Evolutionary conservation across 2,329 filamentous ascomycete genomes (phyloP).

Genomic region (Blastomyces parvus): DNA sequence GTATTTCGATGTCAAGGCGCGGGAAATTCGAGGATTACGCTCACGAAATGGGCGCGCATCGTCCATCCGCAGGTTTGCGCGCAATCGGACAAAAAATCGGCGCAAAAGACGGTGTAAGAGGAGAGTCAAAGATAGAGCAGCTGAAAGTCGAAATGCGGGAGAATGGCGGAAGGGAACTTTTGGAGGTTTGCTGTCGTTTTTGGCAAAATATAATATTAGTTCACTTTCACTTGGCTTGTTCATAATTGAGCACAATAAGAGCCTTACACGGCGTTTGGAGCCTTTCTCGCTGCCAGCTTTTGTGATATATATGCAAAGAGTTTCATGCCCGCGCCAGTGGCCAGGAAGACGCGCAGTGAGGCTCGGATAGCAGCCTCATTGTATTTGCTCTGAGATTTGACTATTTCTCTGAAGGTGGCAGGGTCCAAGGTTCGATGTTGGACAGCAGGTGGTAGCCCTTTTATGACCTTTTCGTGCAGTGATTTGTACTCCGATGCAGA

Average conservation of each 20-base stretch:
- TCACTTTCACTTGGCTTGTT: neutral
- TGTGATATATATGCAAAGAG: conserved; percentile 45
- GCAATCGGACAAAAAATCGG: conserved; percentile 75
- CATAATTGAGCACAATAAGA: neutral
- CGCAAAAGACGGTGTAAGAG: conserved; percentile 82
- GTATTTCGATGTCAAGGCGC: conserved; percentile 68
- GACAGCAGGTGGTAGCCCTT: conserved; percentile 53
- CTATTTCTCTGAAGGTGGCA: conserved; percentile 43
- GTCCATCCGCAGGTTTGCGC: conserved; percentile 68
- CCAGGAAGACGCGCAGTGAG: conserved; percentile 60
- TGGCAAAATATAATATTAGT: conserved; percentile 6
- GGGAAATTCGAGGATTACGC: conserved; percentile 68
- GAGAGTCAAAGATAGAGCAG: conserved; percentile 75
- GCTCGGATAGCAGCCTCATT: conserved; percentile 62
- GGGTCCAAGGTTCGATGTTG: conserved; percentile 46
- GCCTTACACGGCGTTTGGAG: conserved; percentile 2
- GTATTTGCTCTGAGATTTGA: conserved; percentile 51
- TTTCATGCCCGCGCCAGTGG: conserved; percentile 55
- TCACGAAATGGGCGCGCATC: conserved; percentile 69
- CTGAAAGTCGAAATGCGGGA: conserved; percentile 63
- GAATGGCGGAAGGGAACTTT: conserved; percentile 43
- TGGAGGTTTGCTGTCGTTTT: conserved; percentile 25
- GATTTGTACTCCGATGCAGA: conserved; percentile 78
- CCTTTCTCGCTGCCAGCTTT: conserved; percentile 1
- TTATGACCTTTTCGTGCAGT: conserved; percentile 73